Base-by-base conservation (phyloP, 148 eudicot genomes). In the Arbutus unedo region DNA sequence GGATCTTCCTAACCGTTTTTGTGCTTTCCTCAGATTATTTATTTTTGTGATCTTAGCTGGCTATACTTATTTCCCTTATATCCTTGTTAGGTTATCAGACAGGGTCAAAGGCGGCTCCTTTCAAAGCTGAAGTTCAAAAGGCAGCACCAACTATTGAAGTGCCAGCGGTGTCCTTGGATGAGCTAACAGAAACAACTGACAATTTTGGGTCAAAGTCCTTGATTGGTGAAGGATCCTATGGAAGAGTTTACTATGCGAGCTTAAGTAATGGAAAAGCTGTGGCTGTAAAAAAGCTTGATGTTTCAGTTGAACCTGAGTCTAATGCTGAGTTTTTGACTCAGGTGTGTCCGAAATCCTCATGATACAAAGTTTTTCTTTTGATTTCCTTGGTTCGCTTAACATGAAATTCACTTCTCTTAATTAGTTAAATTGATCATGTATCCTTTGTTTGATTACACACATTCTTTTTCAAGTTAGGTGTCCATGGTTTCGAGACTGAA, bases 171-270 rank as follows among this genome's bases (percentile, higher is more conserved):
- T 85, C 95, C 67, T 87, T 92, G 74, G 95, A 89, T 64, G 98
- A 94, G 85, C 86, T 94, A 68, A 91, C 88, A 83, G 96, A 91
- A 80, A 89, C 88, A 83, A 94, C 98, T 5, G 93, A 90, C 48
- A 92, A 93, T 81, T 94, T 93, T 83, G 98, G 98, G 68, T 87
- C 96, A 43, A 90, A 84, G 85, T 89, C 96, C 76, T 87, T 93
- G 83, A 92, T 95, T 82, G 98, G 97, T 60, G 97, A 95, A 86
- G 98, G 98, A 66, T 95, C 98, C 44, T 93, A 92, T 85, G 96
- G 98, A 43, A 86, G 98, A 80, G 98, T 95, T 45, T 95, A 92
- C 76, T 91, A 86, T 72, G 98, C 93, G 72, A 80, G 80, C 23
- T 85, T 93, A 56, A 87, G 83, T 76, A 89, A 79, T 88, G 96